Conservation (phyloP, 2,329 filamentous ascomycete genomes). For the Reticulascus tulasneorum region DNA sequence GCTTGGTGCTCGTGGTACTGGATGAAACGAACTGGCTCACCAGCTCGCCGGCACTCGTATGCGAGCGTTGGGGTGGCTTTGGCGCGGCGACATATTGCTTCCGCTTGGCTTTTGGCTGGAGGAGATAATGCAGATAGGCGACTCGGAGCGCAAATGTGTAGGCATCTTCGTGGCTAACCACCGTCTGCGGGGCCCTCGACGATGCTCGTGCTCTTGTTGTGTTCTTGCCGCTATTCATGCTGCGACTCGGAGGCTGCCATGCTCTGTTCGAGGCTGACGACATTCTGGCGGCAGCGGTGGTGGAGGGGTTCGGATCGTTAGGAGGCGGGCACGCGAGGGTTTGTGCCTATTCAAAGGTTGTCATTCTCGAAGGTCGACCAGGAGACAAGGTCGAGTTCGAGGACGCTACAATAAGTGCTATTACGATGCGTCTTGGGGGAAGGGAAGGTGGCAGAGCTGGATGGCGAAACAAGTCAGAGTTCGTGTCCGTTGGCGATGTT, state of each 20-base stretch:
- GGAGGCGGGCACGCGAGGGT: too few species aligned
- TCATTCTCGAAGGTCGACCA: conserved; percentile 9
- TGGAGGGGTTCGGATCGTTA: conserved; percentile 6
- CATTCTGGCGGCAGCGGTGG: conserved; percentile 30
- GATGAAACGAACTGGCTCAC: conserved; percentile 76
- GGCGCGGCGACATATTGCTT: conserved; percentile 76
- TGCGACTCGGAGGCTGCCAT: conserved; percentile 40
- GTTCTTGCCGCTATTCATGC: conserved; percentile 40
- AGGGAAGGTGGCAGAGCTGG: too few species aligned
- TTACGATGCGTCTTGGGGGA: too few species aligned
- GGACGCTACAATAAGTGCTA: too few species aligned
- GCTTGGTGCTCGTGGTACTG: conserved; percentile 47
- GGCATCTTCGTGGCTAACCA: conserved; percentile 70
- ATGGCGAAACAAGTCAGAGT: conserved; percentile 1
- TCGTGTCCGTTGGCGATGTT: conserved; percentile 18
- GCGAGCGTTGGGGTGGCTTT: conserved; percentile 55
- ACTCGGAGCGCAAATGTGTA: conserved; percentile 87
- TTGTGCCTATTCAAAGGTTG: conserved; percentile 7
- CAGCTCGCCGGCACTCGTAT: conserved; percentile 77
- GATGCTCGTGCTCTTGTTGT: conserved; percentile 36
- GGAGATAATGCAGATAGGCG: conserved; percentile 87
- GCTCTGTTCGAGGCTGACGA: conserved; percentile 48
- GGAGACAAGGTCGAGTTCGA: not conserved
- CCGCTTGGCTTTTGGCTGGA: conserved; percentile 85
- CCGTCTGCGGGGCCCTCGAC: conserved; percentile 36